A percentile compares a stretch with the other conserved stretches of the same genome.
phyloP scores from a whole-genome alignment of 2,329 filamentous ascomycete genomes.

The Fusarium denticulatum region DNA sequence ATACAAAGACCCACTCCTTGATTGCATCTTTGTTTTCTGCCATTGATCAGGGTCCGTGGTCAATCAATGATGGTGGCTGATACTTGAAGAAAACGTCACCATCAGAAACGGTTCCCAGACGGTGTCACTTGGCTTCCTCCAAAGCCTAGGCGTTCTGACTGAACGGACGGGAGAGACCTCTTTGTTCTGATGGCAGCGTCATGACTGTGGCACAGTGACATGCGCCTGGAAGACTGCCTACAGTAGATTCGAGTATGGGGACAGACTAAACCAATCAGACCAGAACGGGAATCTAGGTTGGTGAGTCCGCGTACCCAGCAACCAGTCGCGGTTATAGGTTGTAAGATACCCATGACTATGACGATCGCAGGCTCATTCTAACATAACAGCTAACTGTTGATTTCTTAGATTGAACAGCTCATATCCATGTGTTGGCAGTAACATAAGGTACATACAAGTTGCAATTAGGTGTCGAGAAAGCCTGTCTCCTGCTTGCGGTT shows the following conservation, averaged over 20 bases:
- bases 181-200: conserved; percentile 19
- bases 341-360: not conserved
- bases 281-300: not conserved
- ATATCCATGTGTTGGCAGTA: conserved; percentile 7
- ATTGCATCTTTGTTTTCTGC: conserved; percentile 12
- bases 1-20: not conserved
- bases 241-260: conserved; percentile 11
- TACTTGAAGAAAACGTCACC: conserved; percentile 34
- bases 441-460: not conserved
- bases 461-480: not conserved
- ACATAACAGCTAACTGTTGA: conserved; percentile 7
- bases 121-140: conserved; percentile 13
- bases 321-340: not conserved
- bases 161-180: not conserved
- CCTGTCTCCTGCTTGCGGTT: conserved; percentile 1
- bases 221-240: conserved; percentile 12
- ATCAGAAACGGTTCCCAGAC: conserved; percentile 32
- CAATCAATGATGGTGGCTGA: conserved; percentile 34
- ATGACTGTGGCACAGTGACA: conserved; percentile 40
- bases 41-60: conserved; percentile 6
- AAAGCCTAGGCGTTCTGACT: not conserved
- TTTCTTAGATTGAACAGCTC: conserved; percentile 13
- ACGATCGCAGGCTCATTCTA: conserved; percentile 19
- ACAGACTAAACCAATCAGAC: conserved; percentile 17
- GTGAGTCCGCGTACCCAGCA: conserved; percentile 5